phyloP scores from a whole-genome alignment of 2,329 filamentous ascomycete genomes.

The Taxawa tesnikishii region DNA sequence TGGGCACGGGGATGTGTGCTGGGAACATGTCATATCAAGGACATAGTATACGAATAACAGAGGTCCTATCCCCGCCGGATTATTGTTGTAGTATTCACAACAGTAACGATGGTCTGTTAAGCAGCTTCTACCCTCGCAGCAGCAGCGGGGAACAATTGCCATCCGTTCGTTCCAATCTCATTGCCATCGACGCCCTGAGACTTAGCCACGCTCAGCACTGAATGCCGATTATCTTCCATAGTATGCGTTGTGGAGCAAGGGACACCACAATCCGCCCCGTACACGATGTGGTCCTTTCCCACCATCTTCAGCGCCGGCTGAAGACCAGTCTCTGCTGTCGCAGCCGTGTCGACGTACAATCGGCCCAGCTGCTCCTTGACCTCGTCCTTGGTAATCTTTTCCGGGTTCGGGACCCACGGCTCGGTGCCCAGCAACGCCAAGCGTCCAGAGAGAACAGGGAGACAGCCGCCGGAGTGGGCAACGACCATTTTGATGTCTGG shows the following conservation, averaged over 20 bases:
- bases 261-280: slow-evolving; percentile 1
- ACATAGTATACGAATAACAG: too few species aligned
- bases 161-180: not conserved
- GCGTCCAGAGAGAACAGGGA: not conserved
- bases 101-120: too few species aligned
- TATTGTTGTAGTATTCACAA: too few species aligned
- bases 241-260: not conserved
- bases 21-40: too few species aligned
- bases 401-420: slow-evolving; percentile 1
- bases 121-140: not conserved
- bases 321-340: slow-evolving; percentile 1
- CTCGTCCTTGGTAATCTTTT: not conserved
- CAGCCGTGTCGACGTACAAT: slow-evolving; percentile 1
- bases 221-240: slow-evolving; percentile 1
- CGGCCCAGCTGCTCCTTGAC: slow-evolving; percentile 1
- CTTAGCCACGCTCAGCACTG: not conserved
- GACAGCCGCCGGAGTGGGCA: not conserved
- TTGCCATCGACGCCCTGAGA: slow-evolving; percentile 1
- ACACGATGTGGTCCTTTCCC: slow-evolving; percentile 1
- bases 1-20: too few species aligned
- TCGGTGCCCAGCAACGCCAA: slow-evolving; percentile 1
- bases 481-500: not conserved
- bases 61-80: too few species aligned
- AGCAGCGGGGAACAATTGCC: not conserved
- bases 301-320: slow-evolving; percentile 1